Conservation (phyloP, 2,329 filamentous ascomycete species). For the Sporothrix protearum region DNA sequence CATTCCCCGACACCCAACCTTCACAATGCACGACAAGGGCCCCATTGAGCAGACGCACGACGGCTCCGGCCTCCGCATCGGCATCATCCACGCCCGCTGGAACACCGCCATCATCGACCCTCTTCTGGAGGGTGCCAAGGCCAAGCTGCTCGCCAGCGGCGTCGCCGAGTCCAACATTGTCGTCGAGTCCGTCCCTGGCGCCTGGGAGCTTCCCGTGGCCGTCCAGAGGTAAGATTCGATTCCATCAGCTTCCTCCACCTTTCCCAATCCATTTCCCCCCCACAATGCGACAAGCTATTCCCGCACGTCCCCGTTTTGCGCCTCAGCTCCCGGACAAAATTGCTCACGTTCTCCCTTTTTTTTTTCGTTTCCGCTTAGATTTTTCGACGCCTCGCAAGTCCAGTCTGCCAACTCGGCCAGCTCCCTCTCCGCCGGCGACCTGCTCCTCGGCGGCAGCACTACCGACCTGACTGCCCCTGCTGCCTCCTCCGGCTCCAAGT, state of each 20-base stretch:
- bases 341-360: conserved; percentile 10
- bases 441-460: conserved; percentile 64
- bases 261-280: conserved; percentile 9
- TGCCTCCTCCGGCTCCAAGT: conserved; percentile 39
- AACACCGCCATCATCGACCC: conserved; percentile 84
- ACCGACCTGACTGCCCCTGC: conserved; percentile 69
- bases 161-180: conserved; percentile 87
- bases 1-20: neutral
- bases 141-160: conserved; percentile 71
- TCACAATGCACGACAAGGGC: conserved; percentile 51
- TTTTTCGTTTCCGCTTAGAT: conserved; percentile 46
- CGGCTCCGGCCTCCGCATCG: conserved; percentile 76
- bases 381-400: conserved; percentile 82
- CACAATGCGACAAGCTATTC: neutral
- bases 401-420: conserved; percentile 65
- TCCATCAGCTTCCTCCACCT: conserved; percentile 18
- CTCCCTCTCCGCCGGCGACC: conserved; percentile 65
- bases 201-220: conserved; percentile 90
- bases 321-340: neutral
- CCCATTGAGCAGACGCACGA: conserved; percentile 57
- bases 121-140: conserved; percentile 75
- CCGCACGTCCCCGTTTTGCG: neutral
- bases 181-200: conserved; percentile 83
- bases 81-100: conserved; percentile 95
- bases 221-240: conserved; percentile 66